A percentile compares a stretch with the other conserved stretches of the same genome.
Evolutionary conservation across 1,284 basidiomycete genomes (phyloP).

Genomic region (Cryptococcus sp.): DNA sequence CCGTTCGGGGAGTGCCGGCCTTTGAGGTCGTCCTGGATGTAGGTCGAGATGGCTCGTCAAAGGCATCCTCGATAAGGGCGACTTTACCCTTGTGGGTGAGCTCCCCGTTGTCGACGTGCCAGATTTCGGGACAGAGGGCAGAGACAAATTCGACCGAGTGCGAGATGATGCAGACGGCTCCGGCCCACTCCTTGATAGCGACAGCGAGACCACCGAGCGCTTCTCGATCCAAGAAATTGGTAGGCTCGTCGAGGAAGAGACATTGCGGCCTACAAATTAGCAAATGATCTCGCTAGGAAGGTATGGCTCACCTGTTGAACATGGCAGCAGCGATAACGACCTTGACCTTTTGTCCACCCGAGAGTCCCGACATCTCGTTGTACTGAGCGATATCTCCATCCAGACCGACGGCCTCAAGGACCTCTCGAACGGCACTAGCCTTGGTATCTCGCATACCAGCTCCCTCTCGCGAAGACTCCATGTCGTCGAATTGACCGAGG

Average conservation of each 20-base stretch:
- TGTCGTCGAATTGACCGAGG: conserved; percentile 92
- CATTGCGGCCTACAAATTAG: conserved; percentile 33
- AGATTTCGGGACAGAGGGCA: conserved; percentile 64
- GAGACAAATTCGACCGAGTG: conserved; percentile 87
- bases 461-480: conserved; percentile 90
- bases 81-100: conserved; percentile 84
- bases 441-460: conserved; percentile 81
- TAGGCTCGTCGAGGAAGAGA: conserved; percentile 73
- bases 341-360: conserved; percentile 96
- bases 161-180: conserved; percentile 95
- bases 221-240: conserved; percentile 82
- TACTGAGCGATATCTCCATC: conserved; percentile 97
- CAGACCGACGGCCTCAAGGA: conserved; percentile 88
- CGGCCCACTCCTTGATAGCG: conserved; percentile 93
- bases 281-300: background rate
- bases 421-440: conserved; percentile 73
- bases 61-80: conserved; percentile 72
- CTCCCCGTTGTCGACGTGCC: conserved; percentile 53
- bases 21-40: conserved; percentile 37
- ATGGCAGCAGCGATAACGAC: conserved; percentile 89
- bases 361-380: conserved; percentile 87
- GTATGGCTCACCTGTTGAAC: conserved; percentile 65
- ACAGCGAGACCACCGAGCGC: conserved; percentile 69
- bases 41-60: conserved; percentile 48
- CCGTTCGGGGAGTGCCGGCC: conserved; percentile 42